Conservation (phyloP, 2,329 filamentous ascomycete genomes). For the Canariomyces notabilis region DNA sequence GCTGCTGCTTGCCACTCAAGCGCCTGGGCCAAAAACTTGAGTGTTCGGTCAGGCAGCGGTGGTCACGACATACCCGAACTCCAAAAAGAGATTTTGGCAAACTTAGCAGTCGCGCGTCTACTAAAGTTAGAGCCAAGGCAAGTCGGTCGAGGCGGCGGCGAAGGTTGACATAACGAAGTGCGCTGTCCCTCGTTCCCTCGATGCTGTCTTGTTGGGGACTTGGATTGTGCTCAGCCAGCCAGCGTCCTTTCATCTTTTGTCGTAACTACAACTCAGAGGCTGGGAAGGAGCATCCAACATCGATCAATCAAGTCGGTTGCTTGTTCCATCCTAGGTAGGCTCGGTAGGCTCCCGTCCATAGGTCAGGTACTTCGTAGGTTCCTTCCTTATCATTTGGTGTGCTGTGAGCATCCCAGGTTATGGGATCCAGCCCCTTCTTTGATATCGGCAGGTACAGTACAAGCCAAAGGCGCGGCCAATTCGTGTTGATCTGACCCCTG, state of each 20-base stretch:
- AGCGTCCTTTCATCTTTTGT: constrained; percentile 3
- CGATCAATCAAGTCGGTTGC: constrained; percentile 15
- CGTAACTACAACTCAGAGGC: constrained; percentile 2
- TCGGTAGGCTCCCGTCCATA: no score
- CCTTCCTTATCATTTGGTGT: no score
- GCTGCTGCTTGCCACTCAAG: constrained; percentile 10
- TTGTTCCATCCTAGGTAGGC: constrained; percentile 8
- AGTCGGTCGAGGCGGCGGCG: no score
- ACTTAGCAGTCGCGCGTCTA: constrained; percentile 18
- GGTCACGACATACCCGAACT: background rate
- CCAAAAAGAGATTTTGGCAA: no score
- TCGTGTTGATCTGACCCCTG: constrained; percentile 16
- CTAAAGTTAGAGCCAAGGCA: no score
- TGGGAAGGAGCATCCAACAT: constrained; percentile 3
- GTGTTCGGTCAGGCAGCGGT: constrained; percentile 9
- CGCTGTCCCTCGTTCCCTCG: no score
- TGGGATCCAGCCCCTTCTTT: no score
- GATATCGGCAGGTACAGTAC: no score
- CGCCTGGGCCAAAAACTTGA: constrained; percentile 8
- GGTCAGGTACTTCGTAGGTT: no score
- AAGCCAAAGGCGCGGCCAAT: no score
- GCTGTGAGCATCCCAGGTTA: no score
- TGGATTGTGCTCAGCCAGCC: background rate
- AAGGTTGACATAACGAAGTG: no score
- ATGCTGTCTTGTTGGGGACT: background rate